Evolutionary conservation across 345 rosid species (phyloP).

Genomic region (Balakata baccata): DNA sequence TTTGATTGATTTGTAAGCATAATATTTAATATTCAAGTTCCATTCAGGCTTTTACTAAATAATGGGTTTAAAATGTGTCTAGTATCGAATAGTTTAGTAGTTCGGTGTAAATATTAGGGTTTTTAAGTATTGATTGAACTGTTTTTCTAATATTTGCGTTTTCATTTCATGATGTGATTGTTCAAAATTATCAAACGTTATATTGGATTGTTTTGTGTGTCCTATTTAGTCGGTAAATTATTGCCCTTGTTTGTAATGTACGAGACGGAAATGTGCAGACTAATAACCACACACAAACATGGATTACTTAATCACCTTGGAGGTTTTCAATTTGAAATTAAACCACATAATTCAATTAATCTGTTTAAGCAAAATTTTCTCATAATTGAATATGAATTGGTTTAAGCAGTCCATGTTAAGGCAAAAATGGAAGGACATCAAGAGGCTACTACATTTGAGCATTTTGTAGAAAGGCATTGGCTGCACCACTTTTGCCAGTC

Average conservation of each 20-base stretch:
- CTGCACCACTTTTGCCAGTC: not conserved
- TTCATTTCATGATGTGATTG: not conserved
- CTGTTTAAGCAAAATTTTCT: not conserved
- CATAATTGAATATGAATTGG: not conserved
- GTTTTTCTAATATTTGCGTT: not conserved
- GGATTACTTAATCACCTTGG: not conserved
- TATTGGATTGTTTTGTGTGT: not conserved
- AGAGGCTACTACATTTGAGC: not conserved
- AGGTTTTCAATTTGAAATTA: not conserved
- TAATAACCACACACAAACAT: too few species aligned
- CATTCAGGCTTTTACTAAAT: not conserved
- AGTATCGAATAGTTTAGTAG: not conserved
- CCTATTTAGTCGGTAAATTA: not conserved
- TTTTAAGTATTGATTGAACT: not conserved
- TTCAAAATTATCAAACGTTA: not conserved
- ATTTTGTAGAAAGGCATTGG: not conserved
- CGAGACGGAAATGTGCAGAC: too few species aligned
- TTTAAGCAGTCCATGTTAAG: not conserved
- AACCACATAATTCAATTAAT: not conserved
- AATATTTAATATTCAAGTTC: not conserved
- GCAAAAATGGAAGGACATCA: not conserved
- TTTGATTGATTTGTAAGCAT: not conserved
- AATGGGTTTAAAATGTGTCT: not conserved
- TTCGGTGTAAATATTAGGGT: not conserved
- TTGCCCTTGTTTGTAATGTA: not conserved